Conservation (phyloP, 2,329 filamentous ascomycete genomes). For the Pyrenophora seminiperda region DNA sequence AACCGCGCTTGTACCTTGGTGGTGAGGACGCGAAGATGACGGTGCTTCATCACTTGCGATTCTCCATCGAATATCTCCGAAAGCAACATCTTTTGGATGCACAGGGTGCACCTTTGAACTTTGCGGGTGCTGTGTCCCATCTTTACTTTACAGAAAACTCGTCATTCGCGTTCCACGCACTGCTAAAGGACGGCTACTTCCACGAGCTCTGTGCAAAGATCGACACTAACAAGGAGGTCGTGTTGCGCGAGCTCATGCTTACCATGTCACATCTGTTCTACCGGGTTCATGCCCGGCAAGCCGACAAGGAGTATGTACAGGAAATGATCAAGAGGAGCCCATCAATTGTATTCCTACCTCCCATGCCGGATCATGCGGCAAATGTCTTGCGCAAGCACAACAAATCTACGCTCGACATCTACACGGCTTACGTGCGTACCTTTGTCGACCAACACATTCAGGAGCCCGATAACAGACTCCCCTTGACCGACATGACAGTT, state of each 20-base stretch:
- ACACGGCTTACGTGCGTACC: slow-evolving; percentile 70
- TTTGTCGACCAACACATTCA: slow-evolving; percentile 69
- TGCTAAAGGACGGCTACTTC: slow-evolving; percentile 74
- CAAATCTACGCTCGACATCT: slow-evolving; percentile 66
- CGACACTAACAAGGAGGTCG: slow-evolving; percentile 54
- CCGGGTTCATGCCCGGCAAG: slow-evolving; percentile 59
- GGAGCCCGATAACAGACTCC: slow-evolving; percentile 61
- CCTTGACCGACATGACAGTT: slow-evolving; percentile 61
- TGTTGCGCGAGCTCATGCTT: slow-evolving; percentile 67
- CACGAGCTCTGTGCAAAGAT: slow-evolving; percentile 66
- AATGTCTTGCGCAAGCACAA: slow-evolving; percentile 67
- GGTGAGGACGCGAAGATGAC: slow-evolving; percentile 70
- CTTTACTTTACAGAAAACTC: slow-evolving; percentile 78
- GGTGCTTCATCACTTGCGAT: slow-evolving; percentile 76
- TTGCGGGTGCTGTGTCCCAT: slow-evolving; percentile 71
- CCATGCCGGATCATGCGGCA: slow-evolving; percentile 63
- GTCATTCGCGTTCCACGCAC: slow-evolving; percentile 75
- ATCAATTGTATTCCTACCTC: slow-evolving; percentile 69
- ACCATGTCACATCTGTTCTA: slow-evolving; percentile 74
- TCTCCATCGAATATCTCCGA: slow-evolving; percentile 79
- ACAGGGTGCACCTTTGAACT: slow-evolving; percentile 70
- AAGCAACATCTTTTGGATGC: slow-evolving; percentile 68
- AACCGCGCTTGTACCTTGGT: slow-evolving; percentile 72
- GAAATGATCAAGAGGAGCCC: slow-evolving; percentile 61
- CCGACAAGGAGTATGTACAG: slow-evolving; percentile 55